Evolutionary conservation across 768 basidiomycete species (phyloP), one percentile per base, ranked within the genome.

Genomic region (Tricholoma hemisulphureum): DNA sequence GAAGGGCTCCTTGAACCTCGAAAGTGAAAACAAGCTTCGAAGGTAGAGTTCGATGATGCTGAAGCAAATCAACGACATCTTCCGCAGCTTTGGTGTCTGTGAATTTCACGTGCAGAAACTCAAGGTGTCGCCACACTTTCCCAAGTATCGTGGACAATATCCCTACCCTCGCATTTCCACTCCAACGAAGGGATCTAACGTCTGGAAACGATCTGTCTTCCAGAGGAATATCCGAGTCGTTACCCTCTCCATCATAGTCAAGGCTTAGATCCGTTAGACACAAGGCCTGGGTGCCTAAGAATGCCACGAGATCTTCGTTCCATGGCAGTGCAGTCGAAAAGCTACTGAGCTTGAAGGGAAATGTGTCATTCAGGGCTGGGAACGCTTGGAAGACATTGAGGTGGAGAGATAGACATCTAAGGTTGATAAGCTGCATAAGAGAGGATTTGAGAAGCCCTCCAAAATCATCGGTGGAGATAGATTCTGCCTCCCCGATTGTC

Each of bases 321-420:
- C 55, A 55, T 23, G 29, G 23, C 4, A 48, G 16, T n/a, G 43
- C 48, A 31, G 55, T 55, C 20, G 55, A 55, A 32, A 55, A 55
- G 3, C n/a, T 13, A 10, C 16, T 6, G 31, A 55, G 55, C 9
- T 26, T 18, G 55, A 55, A 55, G 13, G 45, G 45, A 24, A 46
- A 55, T 18, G 31, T 41, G 20, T 43, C 43, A 20, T 46, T 48
- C 55, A 55, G 21, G 29, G 41, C 23, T 34, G 23, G 32, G 21
- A 46, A 26, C 5, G 41, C 24, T 28, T 55, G 45, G 21, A 45
- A 45, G 18, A 35, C 26, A 14, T 34, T 45, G n/a, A 55, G 18
- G 3, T 55, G n/a, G 11, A 55, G 55, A 9, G 20, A 24, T 8
- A 55, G 55, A 23, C 14, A 6, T 31, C 23, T 14, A 10, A 55